phyloP scores from a whole-genome alignment of 805 yeast species.

The Candida caryicola region DNA sequence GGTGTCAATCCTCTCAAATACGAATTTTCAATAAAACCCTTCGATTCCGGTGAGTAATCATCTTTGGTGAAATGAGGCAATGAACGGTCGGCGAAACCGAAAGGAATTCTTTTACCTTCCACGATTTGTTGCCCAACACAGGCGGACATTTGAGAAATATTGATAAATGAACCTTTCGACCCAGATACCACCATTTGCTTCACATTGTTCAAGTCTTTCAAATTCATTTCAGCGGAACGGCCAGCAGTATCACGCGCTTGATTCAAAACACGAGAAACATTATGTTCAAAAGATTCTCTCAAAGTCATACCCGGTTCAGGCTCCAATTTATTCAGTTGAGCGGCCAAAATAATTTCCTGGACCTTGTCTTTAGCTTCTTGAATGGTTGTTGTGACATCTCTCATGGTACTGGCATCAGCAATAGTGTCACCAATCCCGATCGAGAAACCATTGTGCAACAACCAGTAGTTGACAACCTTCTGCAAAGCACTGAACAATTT shows the following conservation, averaged over 20 bases:
- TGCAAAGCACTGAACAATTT: slow-evolving; percentile 88
- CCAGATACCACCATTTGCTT: slow-evolving; percentile 99
- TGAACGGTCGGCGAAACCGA: slow-evolving; percentile 94
- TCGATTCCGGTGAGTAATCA: slow-evolving; percentile 97
- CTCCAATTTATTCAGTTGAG: slow-evolving; percentile 81
- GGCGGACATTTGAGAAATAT: slow-evolving; percentile 99
- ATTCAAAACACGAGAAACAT: slow-evolving; percentile 89
- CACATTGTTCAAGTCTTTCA: slow-evolving; percentile 91
- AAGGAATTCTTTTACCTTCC: slow-evolving; percentile 98
- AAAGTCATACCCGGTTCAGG: slow-evolving; percentile 99
- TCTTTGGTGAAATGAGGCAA: slow-evolving; percentile 98
- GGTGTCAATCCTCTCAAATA: slow-evolving; percentile 97
- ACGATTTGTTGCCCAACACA: slow-evolving; percentile 99
- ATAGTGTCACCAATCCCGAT: slow-evolving; percentile 99
- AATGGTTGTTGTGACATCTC: slow-evolving; percentile 87
- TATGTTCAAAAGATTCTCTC: slow-evolving; percentile 97
- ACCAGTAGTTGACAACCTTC: slow-evolving; percentile 94
- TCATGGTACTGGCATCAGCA: slow-evolving; percentile 97
- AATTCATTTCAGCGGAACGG: slow-evolving; percentile 94
- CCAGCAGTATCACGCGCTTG: slow-evolving; percentile 99
- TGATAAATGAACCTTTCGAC: slow-evolving; percentile 97
- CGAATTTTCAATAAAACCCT: slow-evolving; percentile 97
- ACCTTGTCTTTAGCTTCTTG: slow-evolving; percentile 91
- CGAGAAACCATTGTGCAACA: slow-evolving; percentile 93
- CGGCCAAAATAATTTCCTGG: slow-evolving; percentile 88